These are phyloP conservation scores for Pichia sp. DNA, from an alignment of 1,139 yeast genomes.

Conservation along the genomic window DNA sequence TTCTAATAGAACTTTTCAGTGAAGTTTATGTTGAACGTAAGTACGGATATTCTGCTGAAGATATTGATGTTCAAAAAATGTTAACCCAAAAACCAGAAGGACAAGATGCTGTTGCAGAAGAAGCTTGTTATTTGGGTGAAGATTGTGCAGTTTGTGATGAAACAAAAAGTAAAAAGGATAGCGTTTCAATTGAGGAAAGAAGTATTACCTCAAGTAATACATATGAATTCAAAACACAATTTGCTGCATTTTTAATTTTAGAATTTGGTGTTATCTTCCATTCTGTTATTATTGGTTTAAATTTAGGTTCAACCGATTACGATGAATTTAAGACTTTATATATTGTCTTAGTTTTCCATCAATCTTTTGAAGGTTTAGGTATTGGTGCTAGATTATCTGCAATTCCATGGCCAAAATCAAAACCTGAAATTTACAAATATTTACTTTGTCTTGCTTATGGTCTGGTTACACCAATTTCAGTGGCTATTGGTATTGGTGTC, in stretches of 20 bases:
- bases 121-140: constrained; percentile 2
- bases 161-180: constrained; percentile 1
- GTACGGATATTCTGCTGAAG: constrained; percentile 19
- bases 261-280: constrained; percentile 55
- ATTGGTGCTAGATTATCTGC: constrained; percentile 80
- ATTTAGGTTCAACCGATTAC: constrained; percentile 48
- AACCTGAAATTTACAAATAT: constrained; percentile 20
- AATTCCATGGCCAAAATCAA: constrained; percentile 54
- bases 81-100: constrained; percentile 5
- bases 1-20: constrained; percentile 26
- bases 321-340: constrained; percentile 70
- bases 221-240: constrained; percentile 26
- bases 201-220: constrained; percentile 42
- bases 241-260: constrained; percentile 36
- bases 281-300: constrained; percentile 49
- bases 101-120: constrained; percentile 9
- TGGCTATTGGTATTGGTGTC: constrained; percentile 84
- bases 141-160: constrained; percentile 7
- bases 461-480: constrained; percentile 74
- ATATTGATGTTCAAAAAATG: constrained; percentile 16
- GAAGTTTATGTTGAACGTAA: constrained; percentile 28
- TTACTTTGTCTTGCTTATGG: constrained; percentile 39
- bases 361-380: constrained; percentile 89
- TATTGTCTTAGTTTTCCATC: constrained; percentile 82
- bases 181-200: constrained; percentile 22